A percentile compares a stretch with the other conserved stretches of the same genome.
Conservation (phyloP, 2,329 filamentous ascomycete species). For the Botrytis fragariae region DNA sequence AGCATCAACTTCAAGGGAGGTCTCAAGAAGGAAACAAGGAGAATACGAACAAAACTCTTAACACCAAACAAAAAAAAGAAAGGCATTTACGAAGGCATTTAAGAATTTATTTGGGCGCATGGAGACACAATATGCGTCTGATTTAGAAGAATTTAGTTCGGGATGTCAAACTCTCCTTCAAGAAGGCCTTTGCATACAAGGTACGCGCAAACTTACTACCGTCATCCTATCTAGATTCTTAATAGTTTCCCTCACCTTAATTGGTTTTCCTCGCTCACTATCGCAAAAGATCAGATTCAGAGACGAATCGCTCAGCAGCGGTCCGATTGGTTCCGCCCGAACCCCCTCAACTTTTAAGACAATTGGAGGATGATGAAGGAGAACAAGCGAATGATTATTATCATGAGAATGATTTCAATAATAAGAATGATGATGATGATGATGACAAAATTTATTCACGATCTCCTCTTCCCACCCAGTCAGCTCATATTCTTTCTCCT, state of each 20-base stretch:
- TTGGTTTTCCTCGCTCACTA: constrained; percentile 15
- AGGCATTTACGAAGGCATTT: neutral
- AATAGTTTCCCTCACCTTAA: constrained; percentile 11
- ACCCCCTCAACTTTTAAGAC: constrained; percentile 27
- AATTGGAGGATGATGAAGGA: constrained; percentile 13
- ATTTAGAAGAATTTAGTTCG: constrained; percentile 23
- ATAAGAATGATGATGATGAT: constrained; percentile 25
- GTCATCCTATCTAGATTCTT: neutral
- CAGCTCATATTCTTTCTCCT: constrained; percentile 36
- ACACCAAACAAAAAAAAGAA: neutral
- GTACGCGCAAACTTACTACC: constrained; percentile 14
- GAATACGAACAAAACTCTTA: neutral
- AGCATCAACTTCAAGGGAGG: neutral
- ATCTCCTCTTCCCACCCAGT: constrained; percentile 37
- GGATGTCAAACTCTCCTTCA: constrained; percentile 25
- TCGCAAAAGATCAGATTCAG: constrained; percentile 30
- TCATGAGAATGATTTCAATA: constrained; percentile 14
- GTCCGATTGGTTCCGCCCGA: constrained; percentile 28
- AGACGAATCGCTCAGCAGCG: constrained; percentile 28
- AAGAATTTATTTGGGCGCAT: constrained; percentile 15
- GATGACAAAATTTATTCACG: constrained; percentile 36
- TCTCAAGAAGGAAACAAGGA: neutral
- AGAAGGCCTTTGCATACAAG: constrained; percentile 25
- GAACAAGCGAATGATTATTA: neutral
- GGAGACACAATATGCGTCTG: constrained; percentile 23